A percentile compares a stretch with the other conserved stretches of the same genome.
Conservation (phyloP, 495 filamentous ascomycete genomes). For the Talaromyces adpressus region DNA sequence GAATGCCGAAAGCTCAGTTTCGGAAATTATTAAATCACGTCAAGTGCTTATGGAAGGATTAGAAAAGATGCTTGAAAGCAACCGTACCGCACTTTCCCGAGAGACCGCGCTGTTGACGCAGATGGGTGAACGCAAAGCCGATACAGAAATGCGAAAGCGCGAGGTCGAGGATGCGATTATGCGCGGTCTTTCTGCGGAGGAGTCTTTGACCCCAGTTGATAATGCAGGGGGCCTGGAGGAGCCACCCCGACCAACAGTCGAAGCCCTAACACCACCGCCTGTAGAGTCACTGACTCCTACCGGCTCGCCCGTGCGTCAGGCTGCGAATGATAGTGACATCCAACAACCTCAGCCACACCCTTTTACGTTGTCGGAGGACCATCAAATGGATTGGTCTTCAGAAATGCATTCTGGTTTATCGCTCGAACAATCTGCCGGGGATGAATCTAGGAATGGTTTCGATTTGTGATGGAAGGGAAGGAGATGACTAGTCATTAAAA, state of each 20-base stretch:
- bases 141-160: conserved; percentile 68
- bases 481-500: not conserved
- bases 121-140: conserved; percentile 51
- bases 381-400: conserved; percentile 10
- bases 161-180: conserved; percentile 89
- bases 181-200: conserved; percentile 57
- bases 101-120: conserved; percentile 60
- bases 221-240: conserved; percentile 25
- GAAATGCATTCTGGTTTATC: conserved; percentile 4
- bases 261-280: conserved; percentile 75
- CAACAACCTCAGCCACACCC: conserved; percentile 14
- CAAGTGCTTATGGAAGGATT: conserved; percentile 67
- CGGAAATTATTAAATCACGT: conserved; percentile 83
- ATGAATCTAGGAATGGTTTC: conserved; percentile 16
- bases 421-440: conserved; percentile 6
- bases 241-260: conserved; percentile 62
- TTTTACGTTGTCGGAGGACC: conserved; percentile 7
- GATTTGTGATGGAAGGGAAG: conserved; percentile 4
- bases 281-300: conserved; percentile 42
- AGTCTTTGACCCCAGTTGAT: conserved; percentile 30
- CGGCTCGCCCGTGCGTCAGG: conserved; percentile 28
- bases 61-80: conserved; percentile 72
- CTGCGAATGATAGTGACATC: conserved; percentile 7
- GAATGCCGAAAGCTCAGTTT: conserved; percentile 84
- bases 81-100: conserved; percentile 56